These are phyloP conservation scores for Cucurbita maxima DNA, from an alignment of 306 rosid genomes.

Conservation along the genomic window DNA sequence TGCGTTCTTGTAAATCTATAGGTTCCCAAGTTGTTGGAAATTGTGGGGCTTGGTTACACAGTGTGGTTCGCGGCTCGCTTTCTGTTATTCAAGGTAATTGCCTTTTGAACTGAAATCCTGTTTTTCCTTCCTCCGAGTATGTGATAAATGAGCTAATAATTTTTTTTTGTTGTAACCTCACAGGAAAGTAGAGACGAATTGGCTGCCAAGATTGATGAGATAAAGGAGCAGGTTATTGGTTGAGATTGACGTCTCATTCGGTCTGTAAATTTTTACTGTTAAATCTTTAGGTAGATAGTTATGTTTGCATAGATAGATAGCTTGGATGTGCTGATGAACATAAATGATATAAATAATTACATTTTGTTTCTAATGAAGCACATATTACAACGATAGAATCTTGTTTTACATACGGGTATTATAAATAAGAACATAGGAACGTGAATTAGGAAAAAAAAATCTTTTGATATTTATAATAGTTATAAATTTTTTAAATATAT, in stretches of 20 bases:
- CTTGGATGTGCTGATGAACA: neutral
- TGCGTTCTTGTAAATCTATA: slow-evolving; percentile 1
- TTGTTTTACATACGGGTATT: neutral
- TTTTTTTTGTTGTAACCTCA: neutral
- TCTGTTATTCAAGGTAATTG: slow-evolving; percentile 62
- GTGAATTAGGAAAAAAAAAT: too few relatives aligned
- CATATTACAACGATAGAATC: neutral
- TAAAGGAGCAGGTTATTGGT: slow-evolving; percentile 63
- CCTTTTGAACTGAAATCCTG: neutral
- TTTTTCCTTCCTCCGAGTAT: neutral
- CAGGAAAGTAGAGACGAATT: slow-evolving; percentile 83
- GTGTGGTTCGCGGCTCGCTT: slow-evolving; percentile 74
- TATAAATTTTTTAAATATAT: too few relatives aligned
- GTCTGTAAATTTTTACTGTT: neutral
- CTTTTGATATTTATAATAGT: too few relatives aligned
- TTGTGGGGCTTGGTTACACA: slow-evolving; percentile 69
- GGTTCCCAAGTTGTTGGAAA: slow-evolving; percentile 84
- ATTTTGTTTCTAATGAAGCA: neutral
- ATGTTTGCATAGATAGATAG: neutral
- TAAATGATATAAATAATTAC: neutral
- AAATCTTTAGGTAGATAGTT: neutral
- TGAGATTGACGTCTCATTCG: slow-evolving; percentile 11
- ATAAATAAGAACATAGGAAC: neutral
- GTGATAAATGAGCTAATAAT: neutral
- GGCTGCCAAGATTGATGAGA: slow-evolving; percentile 40